Base-by-base conservation (phyloP, 2,329 filamentous ascomycete genomes). In the Paecilomyces dactylethromorphus region DNA sequence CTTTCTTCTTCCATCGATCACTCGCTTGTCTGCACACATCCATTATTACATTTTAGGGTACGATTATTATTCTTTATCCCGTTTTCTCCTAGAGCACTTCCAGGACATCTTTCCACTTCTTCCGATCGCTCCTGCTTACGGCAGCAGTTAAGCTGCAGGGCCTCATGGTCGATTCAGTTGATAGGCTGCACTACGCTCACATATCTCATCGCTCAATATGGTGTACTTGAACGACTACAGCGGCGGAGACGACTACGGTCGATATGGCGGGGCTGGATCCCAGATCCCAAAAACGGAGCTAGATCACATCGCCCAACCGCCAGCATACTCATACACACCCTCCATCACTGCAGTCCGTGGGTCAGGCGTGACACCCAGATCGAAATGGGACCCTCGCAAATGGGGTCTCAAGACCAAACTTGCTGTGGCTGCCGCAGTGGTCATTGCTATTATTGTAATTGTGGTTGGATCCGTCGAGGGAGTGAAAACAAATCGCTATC, bases 351-450 rank as follows among this genome's bases (percentile, higher is more conserved):
- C 15, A n/a, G 35, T 15, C 26, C 53, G n/a, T 26, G 50, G 10
- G 52, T 45, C 63, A 59, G n/a, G 53, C 8, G 55, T 54, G 24
- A 32, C 58, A 49, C 10, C 22, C 3, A 51, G 15, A 12, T 66
- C 64, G 60, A 70, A 66, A 75, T 84, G 79, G 69, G 76, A 85
- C 61, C 78, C 80, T 0, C 75, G 75, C 55, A 76, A 76, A 53
- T 87, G 84, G 85, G 73, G 78, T 49, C 79, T 80, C 66, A 79
- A 77, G 59, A 76, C 73, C 11, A 86, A 81, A 80, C 67, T 77
- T 22, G 71, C 77, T 33, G 66, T 81, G 5, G 76, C 63, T 7
- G 63, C 74, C 1, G 62, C 76, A 1, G 58, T 78, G 1, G 71
- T 71, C 24, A 61, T 78, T 33, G 63, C 81, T 8, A 67, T 87